A percentile compares a stretch with the other conserved stretches of the same genome.
These are phyloP conservation scores for Bipolaris bicolor DNA, from an alignment of 2,329 filamentous ascomycete species.

Conservation along the genomic window DNA sequence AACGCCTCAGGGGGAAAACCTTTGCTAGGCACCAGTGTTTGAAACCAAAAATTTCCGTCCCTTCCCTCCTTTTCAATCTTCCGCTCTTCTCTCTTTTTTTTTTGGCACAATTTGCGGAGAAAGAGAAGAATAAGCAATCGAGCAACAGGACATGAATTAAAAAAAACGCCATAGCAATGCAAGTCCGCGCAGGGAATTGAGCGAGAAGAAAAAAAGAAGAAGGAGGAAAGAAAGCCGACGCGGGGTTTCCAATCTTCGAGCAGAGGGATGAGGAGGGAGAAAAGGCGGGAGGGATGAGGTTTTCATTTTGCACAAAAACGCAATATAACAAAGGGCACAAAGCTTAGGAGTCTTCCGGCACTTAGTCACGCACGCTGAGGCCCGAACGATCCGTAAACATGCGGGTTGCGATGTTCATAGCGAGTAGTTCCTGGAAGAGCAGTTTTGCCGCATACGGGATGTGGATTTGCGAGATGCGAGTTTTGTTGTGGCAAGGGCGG, in stretches of 20 bases:
- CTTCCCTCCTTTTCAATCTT: background rate
- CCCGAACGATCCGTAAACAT: conserved; percentile 92
- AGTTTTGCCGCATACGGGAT: conserved; percentile 98
- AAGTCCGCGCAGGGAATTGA: background rate
- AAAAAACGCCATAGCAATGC: conserved; percentile 4
- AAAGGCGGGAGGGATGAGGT: background rate
- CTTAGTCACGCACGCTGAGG: conserved; percentile 66
- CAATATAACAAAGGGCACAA: background rate
- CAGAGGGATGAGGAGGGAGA: background rate
- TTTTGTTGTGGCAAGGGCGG: conserved; percentile 98
- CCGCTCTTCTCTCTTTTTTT: background rate
- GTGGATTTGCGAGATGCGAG: conserved; percentile 95
- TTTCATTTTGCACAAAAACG: background rate
- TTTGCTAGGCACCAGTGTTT: too few species aligned
- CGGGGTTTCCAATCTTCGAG: background rate
- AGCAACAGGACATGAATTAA: background rate
- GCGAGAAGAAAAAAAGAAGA: too few species aligned
- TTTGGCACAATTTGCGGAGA: background rate
- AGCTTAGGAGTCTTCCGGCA: background rate
- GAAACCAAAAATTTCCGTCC: background rate
- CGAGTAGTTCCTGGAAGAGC: conserved; percentile 95
- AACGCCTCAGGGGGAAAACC: too few species aligned
- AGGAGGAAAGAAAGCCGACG: background rate
- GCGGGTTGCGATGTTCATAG: conserved; percentile 97
- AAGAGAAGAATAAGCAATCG: background rate